Evolutionary conservation across 805 yeast genomes (phyloP).

Genomic region (Candida ulmi): DNA sequence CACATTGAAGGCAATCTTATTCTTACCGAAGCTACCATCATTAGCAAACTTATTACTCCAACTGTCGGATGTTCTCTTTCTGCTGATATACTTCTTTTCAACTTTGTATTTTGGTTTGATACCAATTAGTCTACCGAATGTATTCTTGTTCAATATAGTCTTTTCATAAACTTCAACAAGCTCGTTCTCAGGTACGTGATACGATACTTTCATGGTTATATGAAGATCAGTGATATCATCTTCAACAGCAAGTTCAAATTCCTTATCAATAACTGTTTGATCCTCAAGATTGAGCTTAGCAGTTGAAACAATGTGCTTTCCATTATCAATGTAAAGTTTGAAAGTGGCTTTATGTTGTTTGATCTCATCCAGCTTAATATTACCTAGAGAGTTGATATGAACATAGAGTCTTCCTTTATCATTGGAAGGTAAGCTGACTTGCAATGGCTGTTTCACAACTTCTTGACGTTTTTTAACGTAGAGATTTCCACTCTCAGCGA

Average conservation of each 20-base stretch:
- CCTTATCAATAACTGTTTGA: conserved; percentile 49
- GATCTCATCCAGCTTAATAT: conserved; percentile 40
- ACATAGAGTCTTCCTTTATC: conserved; percentile 38
- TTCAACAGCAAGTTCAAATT: conserved; percentile 70
- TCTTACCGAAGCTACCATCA: conserved; percentile 87
- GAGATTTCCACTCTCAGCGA: conserved; percentile 7
- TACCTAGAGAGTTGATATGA: conserved; percentile 43
- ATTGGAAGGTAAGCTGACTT: conserved; percentile 28
- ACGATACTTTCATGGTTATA: conserved; percentile 66
- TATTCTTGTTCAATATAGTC: conserved; percentile 40
- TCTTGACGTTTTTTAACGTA: conserved; percentile 8
- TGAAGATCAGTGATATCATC: conserved; percentile 52
- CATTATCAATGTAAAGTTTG: conserved; percentile 58
- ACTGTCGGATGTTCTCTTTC: conserved; percentile 43
- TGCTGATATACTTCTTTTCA: conserved; percentile 43
- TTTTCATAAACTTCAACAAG: conserved; percentile 58
- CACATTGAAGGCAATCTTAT: conserved; percentile 58
- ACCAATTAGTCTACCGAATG: conserved; percentile 42
- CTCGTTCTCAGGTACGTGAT: conserved; percentile 39
- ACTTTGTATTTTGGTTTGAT: conserved; percentile 29
- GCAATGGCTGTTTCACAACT: conserved; percentile 4
- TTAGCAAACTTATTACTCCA: conserved; percentile 65
- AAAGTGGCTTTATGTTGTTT: conserved; percentile 38
- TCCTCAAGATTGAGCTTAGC: conserved; percentile 34
- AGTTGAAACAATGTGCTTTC: conserved; percentile 72